These are phyloP conservation scores for Chalciporus sphaerocephalus DNA, from an alignment of 768 basidiomycete genomes.

Conservation along the genomic window DNA sequence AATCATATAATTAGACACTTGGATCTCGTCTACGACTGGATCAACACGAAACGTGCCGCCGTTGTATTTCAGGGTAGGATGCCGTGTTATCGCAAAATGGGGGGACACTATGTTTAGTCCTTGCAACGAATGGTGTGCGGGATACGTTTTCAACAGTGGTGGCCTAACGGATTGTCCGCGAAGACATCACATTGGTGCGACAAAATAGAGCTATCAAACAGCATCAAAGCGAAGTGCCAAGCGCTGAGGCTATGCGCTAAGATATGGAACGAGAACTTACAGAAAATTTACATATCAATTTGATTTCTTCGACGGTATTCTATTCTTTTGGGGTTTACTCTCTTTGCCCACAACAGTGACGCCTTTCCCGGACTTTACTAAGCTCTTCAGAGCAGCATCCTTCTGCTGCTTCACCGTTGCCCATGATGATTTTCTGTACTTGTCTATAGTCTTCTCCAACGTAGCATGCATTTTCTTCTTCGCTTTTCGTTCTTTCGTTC, in stretches of 20 bases:
- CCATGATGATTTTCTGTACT: slow-evolving; percentile 49
- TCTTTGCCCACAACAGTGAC: slow-evolving; percentile 84
- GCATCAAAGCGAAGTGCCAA: neutral
- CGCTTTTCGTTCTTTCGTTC: slow-evolving; percentile 64
- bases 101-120: no score
- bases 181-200: no score
- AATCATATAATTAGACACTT: no score
- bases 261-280: neutral
- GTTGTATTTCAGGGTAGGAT: no score
- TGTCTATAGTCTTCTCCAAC: slow-evolving; percentile 62
- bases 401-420: slow-evolving; percentile 71
- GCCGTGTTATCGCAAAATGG: no score
- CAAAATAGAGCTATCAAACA: no score
- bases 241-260: neutral
- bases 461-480: slow-evolving; percentile 64
- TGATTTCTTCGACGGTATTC: slow-evolving; percentile 14
- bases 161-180: no score
- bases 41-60: no score
- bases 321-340: slow-evolving; percentile 31
- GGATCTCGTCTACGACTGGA: no score
- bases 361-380: slow-evolving; percentile 81
- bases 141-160: no score
- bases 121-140: no score
- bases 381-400: slow-evolving; percentile 71
- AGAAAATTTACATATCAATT: slow-evolving; percentile 17